These are phyloP conservation scores for Oldenlandia corymbosa DNA, from an alignment of 257 asterid genomes.

Conservation along the genomic window DNA sequence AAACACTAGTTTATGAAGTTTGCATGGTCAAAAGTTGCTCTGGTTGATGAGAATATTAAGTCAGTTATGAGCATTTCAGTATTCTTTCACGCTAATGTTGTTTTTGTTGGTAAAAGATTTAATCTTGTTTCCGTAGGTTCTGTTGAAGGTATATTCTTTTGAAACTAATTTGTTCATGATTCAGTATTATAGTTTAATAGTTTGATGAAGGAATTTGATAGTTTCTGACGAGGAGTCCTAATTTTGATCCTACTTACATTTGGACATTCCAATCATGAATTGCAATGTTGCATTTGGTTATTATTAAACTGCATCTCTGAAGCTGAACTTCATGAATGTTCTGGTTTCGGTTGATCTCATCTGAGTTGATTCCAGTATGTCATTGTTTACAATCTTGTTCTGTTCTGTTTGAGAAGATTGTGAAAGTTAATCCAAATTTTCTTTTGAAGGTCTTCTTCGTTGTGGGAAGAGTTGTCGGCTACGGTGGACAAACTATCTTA, in stretches of 20 bases:
- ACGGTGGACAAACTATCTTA: slow-evolving; percentile 87
- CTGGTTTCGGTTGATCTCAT: background rate
- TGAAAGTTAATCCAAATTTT: background rate
- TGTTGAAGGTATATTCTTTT: background rate
- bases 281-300: too few species aligned
- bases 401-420: background rate
- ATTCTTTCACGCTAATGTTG: background rate
- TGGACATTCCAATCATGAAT: too few species aligned
- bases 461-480: slow-evolving; percentile 96
- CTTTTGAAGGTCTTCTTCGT: slow-evolving; percentile 64
- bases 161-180: background rate
- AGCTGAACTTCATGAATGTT: background rate
- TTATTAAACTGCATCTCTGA: too few species aligned
- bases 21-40: background rate
- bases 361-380: background rate
- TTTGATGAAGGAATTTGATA: background rate
- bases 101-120: background rate
- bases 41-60: too few species aligned
- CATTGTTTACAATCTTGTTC: background rate
- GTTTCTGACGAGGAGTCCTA: too few species aligned
- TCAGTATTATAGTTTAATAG: background rate
- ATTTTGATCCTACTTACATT: too few species aligned
- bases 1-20: background rate
- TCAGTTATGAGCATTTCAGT: too few species aligned
- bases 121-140: background rate